Conservation (phyloP, 495 filamentous ascomycete genomes). For the Cryomyces minteri region DNA sequence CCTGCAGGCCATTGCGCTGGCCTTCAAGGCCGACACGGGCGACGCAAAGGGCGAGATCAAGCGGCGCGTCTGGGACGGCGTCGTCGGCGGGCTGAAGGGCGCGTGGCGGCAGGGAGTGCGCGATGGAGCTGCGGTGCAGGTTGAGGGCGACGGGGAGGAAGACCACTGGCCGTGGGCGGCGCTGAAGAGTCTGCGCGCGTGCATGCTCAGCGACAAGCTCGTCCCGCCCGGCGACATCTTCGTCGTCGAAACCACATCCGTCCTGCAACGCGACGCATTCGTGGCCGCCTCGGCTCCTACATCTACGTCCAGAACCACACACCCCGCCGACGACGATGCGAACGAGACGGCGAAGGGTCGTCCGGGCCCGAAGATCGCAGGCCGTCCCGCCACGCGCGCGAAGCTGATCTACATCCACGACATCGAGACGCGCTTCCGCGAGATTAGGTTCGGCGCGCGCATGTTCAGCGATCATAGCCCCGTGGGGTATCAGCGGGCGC, state of each 20-base stretch:
- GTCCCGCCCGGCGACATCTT: conserved; percentile 65
- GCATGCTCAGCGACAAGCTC: conserved; percentile 52
- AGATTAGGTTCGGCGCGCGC: too few relatives aligned
- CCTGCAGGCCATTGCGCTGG: conserved; percentile 48
- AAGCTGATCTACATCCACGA: too few relatives aligned
- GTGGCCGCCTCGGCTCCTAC: too few relatives aligned
- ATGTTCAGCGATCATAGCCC: too few relatives aligned
- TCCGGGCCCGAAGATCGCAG: too few relatives aligned
- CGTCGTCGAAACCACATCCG: conserved; percentile 42
- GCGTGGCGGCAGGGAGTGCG: not conserved
- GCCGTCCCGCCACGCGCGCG: too few relatives aligned
- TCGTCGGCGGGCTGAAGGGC: conserved; percentile 25
- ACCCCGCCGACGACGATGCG: too few relatives aligned
- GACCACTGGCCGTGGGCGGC: conserved; percentile 56
- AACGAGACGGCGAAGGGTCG: too few relatives aligned
- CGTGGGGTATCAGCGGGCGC: too few relatives aligned
- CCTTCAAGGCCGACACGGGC: conserved; percentile 51
- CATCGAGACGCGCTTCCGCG: too few relatives aligned
- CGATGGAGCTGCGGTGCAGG: conserved; percentile 19
- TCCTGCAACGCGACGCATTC: conserved; percentile 40
- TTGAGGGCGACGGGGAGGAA: conserved; percentile 30
- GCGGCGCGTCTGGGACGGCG: conserved; percentile 41
- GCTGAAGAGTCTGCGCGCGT: conserved; percentile 43
- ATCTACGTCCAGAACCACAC: too few relatives aligned
- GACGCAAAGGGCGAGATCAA: conserved; percentile 47